Conservation (phyloP, 1,284 basidiomycete species). For the Moesziomyces parantarcticus region DNA sequence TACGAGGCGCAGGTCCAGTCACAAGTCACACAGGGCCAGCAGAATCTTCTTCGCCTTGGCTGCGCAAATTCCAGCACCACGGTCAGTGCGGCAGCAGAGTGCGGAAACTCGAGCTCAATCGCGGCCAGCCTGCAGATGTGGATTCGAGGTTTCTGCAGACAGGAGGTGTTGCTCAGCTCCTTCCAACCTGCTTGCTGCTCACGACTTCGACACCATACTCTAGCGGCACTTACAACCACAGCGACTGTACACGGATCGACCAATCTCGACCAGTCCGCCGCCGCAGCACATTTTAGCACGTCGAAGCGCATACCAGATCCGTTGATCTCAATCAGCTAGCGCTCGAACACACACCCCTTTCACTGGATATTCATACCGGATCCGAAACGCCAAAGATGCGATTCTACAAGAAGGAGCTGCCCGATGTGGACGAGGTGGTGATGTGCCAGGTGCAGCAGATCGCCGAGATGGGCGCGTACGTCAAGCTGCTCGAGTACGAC, state of each 20-base stretch:
- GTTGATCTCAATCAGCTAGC: neutral
- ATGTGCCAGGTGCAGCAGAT: conserved; percentile 99
- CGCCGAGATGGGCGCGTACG: conserved; percentile 99
- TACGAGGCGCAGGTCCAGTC: conserved; percentile 13
- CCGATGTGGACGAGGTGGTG: conserved; percentile 88
- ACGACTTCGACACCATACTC: too few species aligned
- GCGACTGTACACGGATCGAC: neutral
- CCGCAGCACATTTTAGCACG: neutral
- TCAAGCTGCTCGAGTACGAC: conserved; percentile 98
- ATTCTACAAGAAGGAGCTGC: conserved; percentile 67
- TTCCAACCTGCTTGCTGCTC: too few species aligned
- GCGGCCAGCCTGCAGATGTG: neutral
- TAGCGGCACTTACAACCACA: neutral
- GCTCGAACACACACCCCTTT: neutral
- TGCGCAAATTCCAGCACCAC: neutral
- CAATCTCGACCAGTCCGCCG: neutral
- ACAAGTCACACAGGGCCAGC: neutral
- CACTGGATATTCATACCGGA: neutral
- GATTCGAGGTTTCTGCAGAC: neutral
- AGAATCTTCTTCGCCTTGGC: conserved; percentile 2
- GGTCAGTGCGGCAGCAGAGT: too few species aligned
- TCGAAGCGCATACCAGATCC: too few species aligned
- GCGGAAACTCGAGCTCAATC: too few species aligned
- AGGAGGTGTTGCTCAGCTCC: too few species aligned
- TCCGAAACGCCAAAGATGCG: conserved; percentile 63